Conservation (phyloP, 495 filamentous ascomycete species). For the Podospora bellae-mahoneyi region DNA sequence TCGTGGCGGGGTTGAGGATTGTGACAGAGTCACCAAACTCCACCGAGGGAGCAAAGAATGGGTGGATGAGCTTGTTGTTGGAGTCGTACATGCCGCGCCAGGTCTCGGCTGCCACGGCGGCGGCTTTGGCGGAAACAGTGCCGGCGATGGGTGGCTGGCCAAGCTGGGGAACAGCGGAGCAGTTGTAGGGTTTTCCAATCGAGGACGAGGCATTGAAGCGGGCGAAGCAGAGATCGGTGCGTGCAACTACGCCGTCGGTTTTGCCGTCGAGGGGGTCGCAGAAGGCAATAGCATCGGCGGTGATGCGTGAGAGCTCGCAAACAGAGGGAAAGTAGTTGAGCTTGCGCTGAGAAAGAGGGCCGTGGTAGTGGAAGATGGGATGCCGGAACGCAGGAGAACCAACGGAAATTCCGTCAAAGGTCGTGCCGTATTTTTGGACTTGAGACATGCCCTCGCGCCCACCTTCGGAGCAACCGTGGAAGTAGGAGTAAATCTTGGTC, state of each 20-base stretch:
- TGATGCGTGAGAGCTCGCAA: conserved; percentile 51
- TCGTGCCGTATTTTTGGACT: conserved; percentile 49
- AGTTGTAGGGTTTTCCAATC: conserved; percentile 49
- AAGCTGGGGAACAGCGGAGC: conserved; percentile 32
- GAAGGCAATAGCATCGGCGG: conserved; percentile 48
- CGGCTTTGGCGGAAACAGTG: conserved; percentile 41
- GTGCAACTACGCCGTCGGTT: conserved; percentile 51
- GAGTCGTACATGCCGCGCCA: conserved; percentile 45
- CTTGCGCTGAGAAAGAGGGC: conserved; percentile 44
- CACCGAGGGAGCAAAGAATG: conserved; percentile 45
- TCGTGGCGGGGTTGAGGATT: conserved; percentile 40
- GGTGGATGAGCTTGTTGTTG: conserved; percentile 43
- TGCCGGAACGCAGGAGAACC: conserved; percentile 54
- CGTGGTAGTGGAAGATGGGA: conserved; percentile 48
- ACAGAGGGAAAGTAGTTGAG: conserved; percentile 50
- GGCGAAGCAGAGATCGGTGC: conserved; percentile 51
- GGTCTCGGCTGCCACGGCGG: conserved; percentile 41
- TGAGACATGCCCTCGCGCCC: conserved; percentile 53
- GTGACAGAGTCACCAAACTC: conserved; percentile 44
- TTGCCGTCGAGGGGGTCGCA: conserved; percentile 54
- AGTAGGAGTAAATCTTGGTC: conserved; percentile 50
- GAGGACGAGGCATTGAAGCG: conserved; percentile 44
- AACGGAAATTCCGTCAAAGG: conserved; percentile 49
- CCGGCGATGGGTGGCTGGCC: conserved; percentile 42
- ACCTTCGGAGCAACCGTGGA: conserved; percentile 52